Conservation (phyloP, 2,329 filamentous ascomycete genomes). For the Cordyceps cicadae region DNA sequence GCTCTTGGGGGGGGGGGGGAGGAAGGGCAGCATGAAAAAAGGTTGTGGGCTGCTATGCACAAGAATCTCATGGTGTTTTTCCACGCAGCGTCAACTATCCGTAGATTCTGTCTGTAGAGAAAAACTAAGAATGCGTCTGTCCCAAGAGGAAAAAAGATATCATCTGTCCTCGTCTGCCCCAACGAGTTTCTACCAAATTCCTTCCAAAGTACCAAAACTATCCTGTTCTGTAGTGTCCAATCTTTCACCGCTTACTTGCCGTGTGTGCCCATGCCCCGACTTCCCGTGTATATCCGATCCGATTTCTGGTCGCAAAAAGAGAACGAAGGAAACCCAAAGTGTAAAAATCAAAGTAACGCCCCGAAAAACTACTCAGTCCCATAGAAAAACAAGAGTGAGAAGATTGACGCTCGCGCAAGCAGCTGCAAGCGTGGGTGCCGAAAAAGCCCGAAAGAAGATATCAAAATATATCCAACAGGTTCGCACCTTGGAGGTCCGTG, state of each 20-base stretch:
- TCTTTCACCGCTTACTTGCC: slow-evolving; percentile 4
- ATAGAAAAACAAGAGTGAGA: background rate
- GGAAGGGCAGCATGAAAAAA: background rate
- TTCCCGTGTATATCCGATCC: background rate
- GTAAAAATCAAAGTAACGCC: background rate
- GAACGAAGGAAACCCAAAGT: background rate
- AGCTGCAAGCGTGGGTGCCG: background rate
- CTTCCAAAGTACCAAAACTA: background rate
- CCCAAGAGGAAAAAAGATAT: background rate
- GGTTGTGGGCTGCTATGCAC: background rate
- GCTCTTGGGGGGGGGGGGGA: background rate
- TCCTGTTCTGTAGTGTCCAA: slow-evolving; percentile 8
- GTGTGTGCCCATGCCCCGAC: background rate
- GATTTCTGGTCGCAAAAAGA: background rate
- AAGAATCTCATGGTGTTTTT: background rate
- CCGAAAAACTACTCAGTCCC: background rate
- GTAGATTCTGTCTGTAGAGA: background rate
- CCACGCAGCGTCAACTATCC: background rate
- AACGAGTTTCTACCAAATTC: background rate
- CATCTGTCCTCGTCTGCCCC: too few relatives aligned
- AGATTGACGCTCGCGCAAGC: background rate
- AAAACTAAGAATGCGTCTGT: background rate
- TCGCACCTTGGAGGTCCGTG: background rate
- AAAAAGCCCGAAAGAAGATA: slow-evolving; percentile 1
- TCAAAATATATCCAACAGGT: background rate